Percentiles rank a stretch among this genome's conserved stretches.
Evolutionary conservation across 495 filamentous ascomycete species (phyloP).

Genomic region (Hyphodiscus hymeniophilus): DNA sequence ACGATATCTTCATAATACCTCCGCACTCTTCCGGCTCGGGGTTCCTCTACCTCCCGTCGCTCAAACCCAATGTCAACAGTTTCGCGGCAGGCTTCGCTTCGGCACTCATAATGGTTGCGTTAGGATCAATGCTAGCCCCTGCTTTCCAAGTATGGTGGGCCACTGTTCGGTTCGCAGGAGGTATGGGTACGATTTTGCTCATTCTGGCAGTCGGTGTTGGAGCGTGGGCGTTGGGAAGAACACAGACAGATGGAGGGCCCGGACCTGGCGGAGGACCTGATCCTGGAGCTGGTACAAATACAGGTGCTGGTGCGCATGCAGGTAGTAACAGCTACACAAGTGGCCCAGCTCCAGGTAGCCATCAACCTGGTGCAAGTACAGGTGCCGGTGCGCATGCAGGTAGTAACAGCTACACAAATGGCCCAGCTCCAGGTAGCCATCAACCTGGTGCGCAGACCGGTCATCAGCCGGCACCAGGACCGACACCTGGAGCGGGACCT

Average conservation of each 20-base stretch:
- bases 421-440: constrained; percentile 1
- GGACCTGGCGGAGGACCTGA: constrained; percentile 20
- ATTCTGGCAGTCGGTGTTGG: constrained; percentile 61
- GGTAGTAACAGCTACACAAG: constrained; percentile 5
- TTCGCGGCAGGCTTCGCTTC: constrained; percentile 78
- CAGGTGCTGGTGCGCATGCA: not conserved
- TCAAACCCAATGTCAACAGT: constrained; percentile 79
- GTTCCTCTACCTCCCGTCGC: constrained; percentile 87
- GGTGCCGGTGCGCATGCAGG: constrained; percentile 1
- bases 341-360: constrained; percentile 18
- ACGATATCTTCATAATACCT: constrained; percentile 96
- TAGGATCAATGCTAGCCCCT: constrained; percentile 63
- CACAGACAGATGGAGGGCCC: constrained; percentile 42
- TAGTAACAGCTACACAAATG: not conserved
- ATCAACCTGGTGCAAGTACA: constrained; percentile 24
- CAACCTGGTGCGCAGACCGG: constrained; percentile 18
- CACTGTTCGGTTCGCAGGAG: constrained; percentile 51
- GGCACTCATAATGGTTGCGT: constrained; percentile 56
- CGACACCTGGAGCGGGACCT: constrained; percentile 13
- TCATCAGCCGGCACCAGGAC: constrained; percentile 2
- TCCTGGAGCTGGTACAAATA: not conserved
- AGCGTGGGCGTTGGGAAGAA: constrained; percentile 66
- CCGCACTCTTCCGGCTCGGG: constrained; percentile 85
- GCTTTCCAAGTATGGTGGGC: constrained; percentile 59
- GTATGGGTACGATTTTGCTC: constrained; percentile 52